Base-by-base conservation (phyloP, 208 protist genomes). In the Leishmania tarentolae region DNA sequence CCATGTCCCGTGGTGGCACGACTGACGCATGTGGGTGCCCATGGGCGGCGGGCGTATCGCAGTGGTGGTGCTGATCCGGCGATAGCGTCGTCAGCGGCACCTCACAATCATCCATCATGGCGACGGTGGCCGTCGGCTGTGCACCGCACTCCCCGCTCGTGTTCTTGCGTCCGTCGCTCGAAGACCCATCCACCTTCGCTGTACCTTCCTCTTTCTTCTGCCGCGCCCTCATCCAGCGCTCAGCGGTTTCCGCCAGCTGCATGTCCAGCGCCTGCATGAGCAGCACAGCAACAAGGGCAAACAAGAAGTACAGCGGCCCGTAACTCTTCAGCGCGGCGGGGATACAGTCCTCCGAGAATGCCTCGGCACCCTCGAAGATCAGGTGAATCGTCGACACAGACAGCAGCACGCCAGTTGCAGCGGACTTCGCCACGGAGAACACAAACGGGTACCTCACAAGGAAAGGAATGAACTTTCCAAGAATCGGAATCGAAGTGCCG, bases 251-350 rank as follows among this genome's bases (percentile, higher is more conserved):
- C 15, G 86, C 91, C 75, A 94, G 75, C 73, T 90, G 21, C 47
- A 88, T 72, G 75, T 94, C 88, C 37, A 92, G 56, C 77, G 83
- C 68, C 74, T 94, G 88, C 89, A 95, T 93, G 19, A 92, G 50
- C 70, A 95, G 72, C 9, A 78, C 91, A 4, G 85, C 86, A 78
- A 87, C 56, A 56, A 95, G 81, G 0, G 91, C 89, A 73, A 95
- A 88, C 11, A 95, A 74, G 50, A 95, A 90, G 46, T 84, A 74
- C 56, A 83, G 89, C 2, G 89, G 87, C 57, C 75, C 72, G 77
- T 93, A 95, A 50, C 44, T 63, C 71, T 79, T 71, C n/a, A 91
- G 83, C 28, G 13, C 2, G 3, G 50, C 24, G 31, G 81, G 72
- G 21, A 95, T 78, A 71, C 91, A 95, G 3, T 84, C 74, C 80